Evolutionary conservation across 2,329 filamentous ascomycete genomes (phyloP), one percentile per base, ranked within the genome.

Genomic region (Pseudogymnoascus verrucosus): DNA sequence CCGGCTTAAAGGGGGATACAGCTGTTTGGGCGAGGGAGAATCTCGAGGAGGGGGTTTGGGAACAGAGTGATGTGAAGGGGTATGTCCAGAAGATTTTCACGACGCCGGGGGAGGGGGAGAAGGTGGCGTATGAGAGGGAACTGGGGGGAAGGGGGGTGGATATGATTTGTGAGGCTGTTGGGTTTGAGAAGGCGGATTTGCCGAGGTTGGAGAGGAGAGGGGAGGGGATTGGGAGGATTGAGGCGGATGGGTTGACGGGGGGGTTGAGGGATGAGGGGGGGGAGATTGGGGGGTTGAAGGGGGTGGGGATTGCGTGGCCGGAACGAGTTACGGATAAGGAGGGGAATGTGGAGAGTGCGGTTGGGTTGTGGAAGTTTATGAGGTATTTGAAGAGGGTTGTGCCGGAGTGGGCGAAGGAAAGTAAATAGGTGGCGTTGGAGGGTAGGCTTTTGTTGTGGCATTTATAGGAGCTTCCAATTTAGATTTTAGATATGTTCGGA

Each of bases 281-380:
- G 2, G 66, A 74, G 31, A 73, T 72, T 26, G 36, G 8, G 54
- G 83, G 83, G 0, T 68, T 87, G 16, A 84, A 81, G 69, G 85
- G 83, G 2, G 84, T 84, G 0, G 85, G 85, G 0, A 88, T 88
- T 68, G 85, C 84, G 0, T 88, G 82, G 68, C 85, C 85, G 0
- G 83, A 87, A 70, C 76, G 78, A 23, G 84, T 87, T 5, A 78
- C 79, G 7, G 85, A 88, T 75, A 85, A 84, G 0, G 74, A 79
- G 42, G 84, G 84, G 0, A 87, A 86, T 71, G 80, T 84, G 6
- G 84, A 87, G 73, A 77, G 80, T 68, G 82, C 83, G 0, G 85
- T 88, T 61, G 85, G 85, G 0, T 81, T 87, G 70, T 85, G 78
- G 70, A 88, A 88, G 73, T 88, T 88, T 67, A 87, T 87, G 84